A percentile compares a stretch with the other conserved stretches of the same genome.
Conservation (phyloP, 2,329 filamentous ascomycete genomes). For the Xenoacremonium recifei region DNA sequence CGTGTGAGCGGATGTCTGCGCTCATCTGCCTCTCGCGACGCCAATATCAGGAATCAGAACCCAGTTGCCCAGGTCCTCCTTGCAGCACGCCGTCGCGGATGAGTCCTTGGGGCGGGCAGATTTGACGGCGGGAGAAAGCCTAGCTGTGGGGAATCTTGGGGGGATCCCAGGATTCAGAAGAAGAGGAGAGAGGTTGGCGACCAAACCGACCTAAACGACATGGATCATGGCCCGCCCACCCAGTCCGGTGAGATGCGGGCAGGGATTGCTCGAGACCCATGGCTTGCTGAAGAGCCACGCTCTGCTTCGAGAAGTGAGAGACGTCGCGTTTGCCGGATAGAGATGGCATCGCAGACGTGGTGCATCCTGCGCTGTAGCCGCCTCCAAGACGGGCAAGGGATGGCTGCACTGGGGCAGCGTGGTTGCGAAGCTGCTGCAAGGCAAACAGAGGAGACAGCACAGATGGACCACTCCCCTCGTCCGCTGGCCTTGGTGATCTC, state of each 20-base stretch:
- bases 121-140: constrained; percentile 19
- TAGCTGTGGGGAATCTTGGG: constrained; percentile 23
- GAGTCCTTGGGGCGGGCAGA: constrained; percentile 16
- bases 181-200: no score
- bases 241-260: neutral
- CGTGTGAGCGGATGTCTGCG: no score
- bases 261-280: constrained; percentile 18
- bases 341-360: constrained; percentile 14
- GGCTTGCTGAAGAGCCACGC: constrained; percentile 11
- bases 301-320: constrained; percentile 15
- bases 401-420: neutral
- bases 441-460: constrained; percentile 1
- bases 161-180: no score
- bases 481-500: no score
- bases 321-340: constrained; percentile 8
- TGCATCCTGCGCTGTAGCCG: constrained; percentile 3
- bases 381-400: constrained; percentile 15
- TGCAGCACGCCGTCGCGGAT: constrained; percentile 20
- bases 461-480: no score
- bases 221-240: neutral
- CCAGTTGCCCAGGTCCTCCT: constrained; percentile 16
- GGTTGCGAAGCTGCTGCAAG: constrained; percentile 3
- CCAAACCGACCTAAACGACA: constrained; percentile 1
- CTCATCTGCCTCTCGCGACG: no score
- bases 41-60: no score